Conservation (phyloP, 352 stramenopile species). For the Bremia lactucae region DNA sequence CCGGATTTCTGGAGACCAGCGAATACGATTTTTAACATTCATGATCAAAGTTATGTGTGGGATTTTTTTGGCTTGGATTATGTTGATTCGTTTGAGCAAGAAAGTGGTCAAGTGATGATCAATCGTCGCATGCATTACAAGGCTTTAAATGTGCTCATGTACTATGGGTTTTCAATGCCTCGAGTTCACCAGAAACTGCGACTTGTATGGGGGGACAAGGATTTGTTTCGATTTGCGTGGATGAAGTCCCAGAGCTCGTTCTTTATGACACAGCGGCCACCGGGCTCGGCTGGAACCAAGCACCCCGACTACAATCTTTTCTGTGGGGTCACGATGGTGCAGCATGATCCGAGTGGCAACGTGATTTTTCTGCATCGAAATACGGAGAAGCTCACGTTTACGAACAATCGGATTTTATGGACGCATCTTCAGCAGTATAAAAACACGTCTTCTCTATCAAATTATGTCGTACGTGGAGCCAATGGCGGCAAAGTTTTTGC, state of each 20-base stretch:
- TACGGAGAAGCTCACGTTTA: slow-evolving; percentile 45
- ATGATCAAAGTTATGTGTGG: slow-evolving; percentile 57
- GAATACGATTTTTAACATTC: slow-evolving; percentile 76
- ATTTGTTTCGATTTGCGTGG: slow-evolving; percentile 75
- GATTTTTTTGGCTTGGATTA: slow-evolving; percentile 49
- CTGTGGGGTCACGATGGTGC: slow-evolving; percentile 65
- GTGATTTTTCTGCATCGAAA: slow-evolving; percentile 69
- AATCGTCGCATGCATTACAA: slow-evolving; percentile 37
- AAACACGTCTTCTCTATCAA: slow-evolving; percentile 17
- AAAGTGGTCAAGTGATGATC: slow-evolving; percentile 70
- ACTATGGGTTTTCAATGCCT: slow-evolving; percentile 42
- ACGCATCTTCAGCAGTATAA: slow-evolving; percentile 57
- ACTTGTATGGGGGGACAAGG: slow-evolving; percentile 75
- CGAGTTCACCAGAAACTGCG: slow-evolving; percentile 32
- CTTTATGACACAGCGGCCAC: slow-evolving; percentile 42
- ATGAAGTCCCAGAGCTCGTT: slow-evolving; percentile 62
- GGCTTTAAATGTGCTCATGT: slow-evolving; percentile 67
- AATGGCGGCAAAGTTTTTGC: slow-evolving; percentile 60
- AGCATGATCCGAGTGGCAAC: slow-evolving; percentile 43
- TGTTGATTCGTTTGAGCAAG: slow-evolving; percentile 69
- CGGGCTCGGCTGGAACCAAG: slow-evolving; percentile 38
- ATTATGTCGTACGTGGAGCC: slow-evolving; percentile 51
- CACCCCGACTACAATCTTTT: slow-evolving; percentile 42
- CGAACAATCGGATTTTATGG: slow-evolving; percentile 36
- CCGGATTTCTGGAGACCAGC: slow-evolving; percentile 66